Conservation (phyloP, 1,284 basidiomycete genomes). For the Jaminaea rosea region DNA sequence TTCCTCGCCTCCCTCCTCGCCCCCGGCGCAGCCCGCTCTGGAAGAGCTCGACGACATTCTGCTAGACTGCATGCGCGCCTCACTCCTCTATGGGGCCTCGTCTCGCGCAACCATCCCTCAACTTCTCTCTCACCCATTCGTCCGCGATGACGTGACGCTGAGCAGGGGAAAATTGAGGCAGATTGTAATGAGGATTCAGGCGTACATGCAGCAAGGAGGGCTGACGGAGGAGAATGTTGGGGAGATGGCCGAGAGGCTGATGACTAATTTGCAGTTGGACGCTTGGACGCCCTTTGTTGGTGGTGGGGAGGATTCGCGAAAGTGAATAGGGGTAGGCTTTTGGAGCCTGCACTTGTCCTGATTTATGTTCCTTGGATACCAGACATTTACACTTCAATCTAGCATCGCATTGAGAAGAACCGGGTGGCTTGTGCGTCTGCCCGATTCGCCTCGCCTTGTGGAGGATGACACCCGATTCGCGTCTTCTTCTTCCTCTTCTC, state of each 20-base stretch:
- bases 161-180: constrained; percentile 13
- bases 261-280: constrained; percentile 2
- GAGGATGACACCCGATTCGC: too few species aligned
- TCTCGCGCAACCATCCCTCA: constrained; percentile 71
- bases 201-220: not conserved
- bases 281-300: too few species aligned
- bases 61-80: constrained; percentile 64
- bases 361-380: too few species aligned
- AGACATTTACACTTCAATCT: too few species aligned
- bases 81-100: constrained; percentile 64
- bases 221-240: constrained; percentile 5
- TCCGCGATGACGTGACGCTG: constrained; percentile 19
- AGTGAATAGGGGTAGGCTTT: too few species aligned
- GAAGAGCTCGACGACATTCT: constrained; percentile 59
- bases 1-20: too few species aligned
- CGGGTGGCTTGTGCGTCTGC: too few species aligned
- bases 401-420: too few species aligned
- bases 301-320: too few species aligned
- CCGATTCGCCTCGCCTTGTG: too few species aligned
- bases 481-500: too few species aligned
- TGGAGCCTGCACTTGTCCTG: too few species aligned
- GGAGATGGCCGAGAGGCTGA: constrained; percentile 2
- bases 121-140: constrained; percentile 50
- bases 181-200: constrained; percentile 10
- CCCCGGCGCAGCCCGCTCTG: constrained; percentile 21